Evolutionary conservation across 192 early-diverging fungal species (phyloP).

Genomic region (Entomortierella lignicola): DNA sequence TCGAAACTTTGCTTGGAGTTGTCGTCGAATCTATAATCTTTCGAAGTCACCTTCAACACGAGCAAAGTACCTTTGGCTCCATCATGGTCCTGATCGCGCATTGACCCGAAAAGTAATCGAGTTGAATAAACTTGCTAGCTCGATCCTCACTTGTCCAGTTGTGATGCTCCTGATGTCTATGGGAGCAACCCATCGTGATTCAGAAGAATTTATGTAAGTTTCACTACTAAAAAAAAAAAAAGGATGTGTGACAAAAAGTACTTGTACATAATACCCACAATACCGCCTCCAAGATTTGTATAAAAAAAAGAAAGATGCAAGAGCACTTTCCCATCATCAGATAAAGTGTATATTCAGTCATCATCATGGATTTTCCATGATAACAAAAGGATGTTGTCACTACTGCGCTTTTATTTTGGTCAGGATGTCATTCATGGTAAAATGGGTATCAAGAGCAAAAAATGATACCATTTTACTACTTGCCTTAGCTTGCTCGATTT

Average conservation of each 20-base stretch:
- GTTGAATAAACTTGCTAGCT: conserved; percentile 20
- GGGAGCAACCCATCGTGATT: conserved; percentile 38
- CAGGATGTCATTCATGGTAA: too few relatives aligned
- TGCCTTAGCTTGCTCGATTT: background rate
- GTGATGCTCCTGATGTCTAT: conserved; percentile 26
- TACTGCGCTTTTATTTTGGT: too few relatives aligned
- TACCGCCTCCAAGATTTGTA: too few relatives aligned
- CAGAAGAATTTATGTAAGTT: conserved; percentile 54
- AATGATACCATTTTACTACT: background rate
- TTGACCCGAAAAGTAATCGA: conserved; percentile 30
- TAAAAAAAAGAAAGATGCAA: too few relatives aligned
- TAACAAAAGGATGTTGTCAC: too few relatives aligned
- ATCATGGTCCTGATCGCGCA: conserved; percentile 36
- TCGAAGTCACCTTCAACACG: conserved; percentile 23
- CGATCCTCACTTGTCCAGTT: conserved; percentile 31
- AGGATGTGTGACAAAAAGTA: conserved; percentile 5
- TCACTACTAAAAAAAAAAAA: background rate
- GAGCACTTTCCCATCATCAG: too few relatives aligned
- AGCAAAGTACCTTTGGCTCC: conserved; percentile 27
- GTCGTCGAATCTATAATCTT: conserved; percentile 17
- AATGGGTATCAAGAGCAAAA: too few relatives aligned
- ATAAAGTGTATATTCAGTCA: too few relatives aligned
- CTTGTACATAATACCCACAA: too few relatives aligned
- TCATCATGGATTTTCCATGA: too few relatives aligned
- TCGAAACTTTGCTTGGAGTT: conserved; percentile 22